These are phyloP conservation scores for Coelastrella sp. DNA, from an alignment of 139 green algal genomes.

Conservation along the genomic window DNA sequence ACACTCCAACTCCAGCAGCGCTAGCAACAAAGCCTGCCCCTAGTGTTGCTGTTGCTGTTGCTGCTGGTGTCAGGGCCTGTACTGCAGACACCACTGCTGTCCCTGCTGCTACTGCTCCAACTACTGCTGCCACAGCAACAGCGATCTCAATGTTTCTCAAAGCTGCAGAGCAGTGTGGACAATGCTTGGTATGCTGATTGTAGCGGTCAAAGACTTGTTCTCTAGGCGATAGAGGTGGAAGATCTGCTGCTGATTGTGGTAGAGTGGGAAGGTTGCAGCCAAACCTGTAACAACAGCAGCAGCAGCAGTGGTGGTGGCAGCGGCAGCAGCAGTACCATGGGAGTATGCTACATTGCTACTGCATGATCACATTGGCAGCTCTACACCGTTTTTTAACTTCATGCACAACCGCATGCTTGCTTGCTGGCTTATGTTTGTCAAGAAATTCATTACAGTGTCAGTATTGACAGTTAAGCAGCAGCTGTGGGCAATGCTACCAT, in stretches of 20 bases:
- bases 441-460: too few species aligned
- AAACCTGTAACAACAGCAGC: constrained; percentile 1
- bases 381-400: neutral
- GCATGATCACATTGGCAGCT: neutral
- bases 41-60: neutral
- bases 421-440: too few species aligned
- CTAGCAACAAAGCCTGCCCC: neutral
- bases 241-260: neutral
- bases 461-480: too few species aligned
- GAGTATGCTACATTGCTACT: neutral
- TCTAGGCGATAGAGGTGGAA: constrained; percentile 11
- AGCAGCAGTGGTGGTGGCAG: constrained; percentile 6
- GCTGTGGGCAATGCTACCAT: too few species aligned
- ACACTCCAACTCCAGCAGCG: neutral
- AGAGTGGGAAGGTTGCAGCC: constrained; percentile 14
- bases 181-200: constrained; percentile 48
- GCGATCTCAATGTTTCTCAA: constrained; percentile 20
- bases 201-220: constrained; percentile 41
- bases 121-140: neutral
- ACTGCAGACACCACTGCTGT: neutral
- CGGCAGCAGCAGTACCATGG: too few species aligned
- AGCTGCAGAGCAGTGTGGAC: constrained; percentile 32
- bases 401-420: too few species aligned
- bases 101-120: constrained; percentile 18
- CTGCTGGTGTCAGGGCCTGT: neutral